phyloP scores from a whole-genome alignment of 441 rosid species.

The Populus hybrid region DNA sequence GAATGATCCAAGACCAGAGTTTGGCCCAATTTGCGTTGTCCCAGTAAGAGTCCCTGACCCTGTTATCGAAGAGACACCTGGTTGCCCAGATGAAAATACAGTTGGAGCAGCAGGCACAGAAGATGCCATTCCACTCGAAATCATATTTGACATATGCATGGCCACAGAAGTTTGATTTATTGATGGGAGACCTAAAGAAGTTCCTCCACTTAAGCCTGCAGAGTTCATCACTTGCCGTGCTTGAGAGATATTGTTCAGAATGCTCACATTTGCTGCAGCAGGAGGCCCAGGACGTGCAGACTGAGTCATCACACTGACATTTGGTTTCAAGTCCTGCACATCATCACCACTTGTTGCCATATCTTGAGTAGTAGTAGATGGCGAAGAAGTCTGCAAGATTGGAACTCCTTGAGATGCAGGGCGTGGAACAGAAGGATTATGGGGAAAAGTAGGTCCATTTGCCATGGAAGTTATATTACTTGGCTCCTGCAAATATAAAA shows the following conservation, averaged over 20 bases:
- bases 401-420: constrained; percentile 72
- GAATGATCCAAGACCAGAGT: constrained; percentile 59
- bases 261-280: constrained; percentile 84
- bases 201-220: constrained; percentile 87
- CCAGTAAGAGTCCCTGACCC: constrained; percentile 72
- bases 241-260: constrained; percentile 88
- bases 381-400: constrained; percentile 82
- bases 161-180: constrained; percentile 85
- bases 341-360: constrained; percentile 55
- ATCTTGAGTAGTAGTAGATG: constrained; percentile 74
- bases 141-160: constrained; percentile 97
- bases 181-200: constrained; percentile 69
- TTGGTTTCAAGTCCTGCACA: constrained; percentile 77
- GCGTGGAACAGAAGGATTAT: constrained; percentile 63
- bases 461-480: constrained; percentile 65
- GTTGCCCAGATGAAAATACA: constrained; percentile 75
- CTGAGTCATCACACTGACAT: constrained; percentile 62
- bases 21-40: constrained; percentile 61
- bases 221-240: constrained; percentile 86
- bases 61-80: constrained; percentile 55
- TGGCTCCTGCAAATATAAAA: constrained; percentile 63
- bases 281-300: constrained; percentile 70
- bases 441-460: constrained; percentile 65
- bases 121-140: constrained; percentile 87
- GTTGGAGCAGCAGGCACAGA: constrained; percentile 75